Evolutionary conservation across 495 filamentous ascomycete species (phyloP).

Genomic region (Evansstolkia leycettana): DNA sequence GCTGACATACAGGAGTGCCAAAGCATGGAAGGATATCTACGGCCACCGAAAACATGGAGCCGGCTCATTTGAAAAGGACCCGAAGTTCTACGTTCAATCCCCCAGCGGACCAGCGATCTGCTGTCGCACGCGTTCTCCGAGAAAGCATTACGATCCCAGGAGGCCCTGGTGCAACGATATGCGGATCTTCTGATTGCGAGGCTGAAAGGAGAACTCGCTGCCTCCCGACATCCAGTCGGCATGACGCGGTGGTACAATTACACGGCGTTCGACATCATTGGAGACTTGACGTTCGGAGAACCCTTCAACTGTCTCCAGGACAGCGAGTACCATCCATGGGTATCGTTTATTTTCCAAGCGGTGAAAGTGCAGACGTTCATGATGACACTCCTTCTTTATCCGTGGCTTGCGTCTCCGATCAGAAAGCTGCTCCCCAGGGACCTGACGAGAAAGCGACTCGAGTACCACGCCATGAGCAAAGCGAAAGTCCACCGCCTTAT

Average conservation of each 20-base stretch:
- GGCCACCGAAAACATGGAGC: conserved; percentile 20
- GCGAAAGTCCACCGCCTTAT: conserved; percentile 9
- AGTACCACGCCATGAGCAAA: conserved; percentile 6
- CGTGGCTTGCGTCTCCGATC: conserved; percentile 6
- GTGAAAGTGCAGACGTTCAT: conserved; percentile 15
- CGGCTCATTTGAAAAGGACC: conserved; percentile 3
- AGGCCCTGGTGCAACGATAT: conserved; percentile 28
- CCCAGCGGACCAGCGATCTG: conserved; percentile 27
- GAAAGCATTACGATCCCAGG: conserved; percentile 28
- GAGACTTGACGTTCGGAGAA: conserved; percentile 48
- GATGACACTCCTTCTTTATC: conserved; percentile 22
- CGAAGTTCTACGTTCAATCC: conserved; percentile 15
- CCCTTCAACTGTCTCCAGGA: conserved; percentile 41
- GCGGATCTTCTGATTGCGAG: conserved; percentile 32
- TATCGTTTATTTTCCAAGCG: conserved; percentile 32
- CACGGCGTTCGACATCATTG: conserved; percentile 50
- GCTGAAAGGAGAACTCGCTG: conserved; percentile 20
- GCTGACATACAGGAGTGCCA: conserved; percentile 33
- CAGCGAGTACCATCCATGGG: conserved; percentile 40
- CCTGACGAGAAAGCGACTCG: background rate
- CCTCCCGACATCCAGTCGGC: conserved; percentile 16
- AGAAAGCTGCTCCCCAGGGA: background rate
- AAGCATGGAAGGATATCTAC: conserved; percentile 46
- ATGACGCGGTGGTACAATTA: conserved; percentile 45
- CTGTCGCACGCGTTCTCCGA: conserved; percentile 44